phyloP scores from a whole-genome alignment of 1,284 basidiomycete species.

The Malassezia slooffiae region DNA sequence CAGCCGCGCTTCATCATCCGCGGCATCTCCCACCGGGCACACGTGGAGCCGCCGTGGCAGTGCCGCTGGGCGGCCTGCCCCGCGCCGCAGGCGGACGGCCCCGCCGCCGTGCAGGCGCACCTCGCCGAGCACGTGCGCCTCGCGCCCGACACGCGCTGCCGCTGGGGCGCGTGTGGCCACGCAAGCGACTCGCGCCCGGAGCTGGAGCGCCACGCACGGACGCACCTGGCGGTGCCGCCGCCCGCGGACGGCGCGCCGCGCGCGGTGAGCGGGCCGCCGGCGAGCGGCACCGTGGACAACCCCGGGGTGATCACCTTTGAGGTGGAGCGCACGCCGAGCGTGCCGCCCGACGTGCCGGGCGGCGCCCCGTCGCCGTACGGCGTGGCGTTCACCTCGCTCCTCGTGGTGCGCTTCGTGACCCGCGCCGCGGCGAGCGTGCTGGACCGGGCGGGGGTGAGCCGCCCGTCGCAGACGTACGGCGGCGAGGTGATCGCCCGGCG shows the following conservation, averaged over 20 bases:
- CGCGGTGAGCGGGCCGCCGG: conserved; percentile 1
- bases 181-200: conserved; percentile 3
- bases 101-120: conserved; percentile 22
- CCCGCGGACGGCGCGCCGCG: neutral
- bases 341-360: conserved; percentile 15
- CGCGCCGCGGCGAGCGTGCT: conserved; percentile 26
- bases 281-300: conserved; percentile 31
- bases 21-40: conserved; percentile 53
- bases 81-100: conserved; percentile 17
- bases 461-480: conserved; percentile 13
- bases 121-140: conserved; percentile 21
- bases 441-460: conserved; percentile 20
- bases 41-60: conserved; percentile 16
- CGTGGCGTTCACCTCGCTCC: conserved; percentile 27
- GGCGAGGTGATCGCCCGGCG: neutral
- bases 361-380: conserved; percentile 29
- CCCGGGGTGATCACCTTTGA: conserved; percentile 31
- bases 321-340: conserved; percentile 38
- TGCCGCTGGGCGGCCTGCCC: conserved; percentile 35
- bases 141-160: conserved; percentile 23
- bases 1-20: conserved; percentile 61
- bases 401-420: conserved; percentile 35
- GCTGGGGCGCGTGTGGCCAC: conserved; percentile 28
- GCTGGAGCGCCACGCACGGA: conserved; percentile 10
- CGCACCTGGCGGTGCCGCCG: conserved; percentile 4